These are phyloP conservation scores for Lipomyces chichibuensis DNA, from an alignment of 805 yeast genomes.

Conservation along the genomic window DNA sequence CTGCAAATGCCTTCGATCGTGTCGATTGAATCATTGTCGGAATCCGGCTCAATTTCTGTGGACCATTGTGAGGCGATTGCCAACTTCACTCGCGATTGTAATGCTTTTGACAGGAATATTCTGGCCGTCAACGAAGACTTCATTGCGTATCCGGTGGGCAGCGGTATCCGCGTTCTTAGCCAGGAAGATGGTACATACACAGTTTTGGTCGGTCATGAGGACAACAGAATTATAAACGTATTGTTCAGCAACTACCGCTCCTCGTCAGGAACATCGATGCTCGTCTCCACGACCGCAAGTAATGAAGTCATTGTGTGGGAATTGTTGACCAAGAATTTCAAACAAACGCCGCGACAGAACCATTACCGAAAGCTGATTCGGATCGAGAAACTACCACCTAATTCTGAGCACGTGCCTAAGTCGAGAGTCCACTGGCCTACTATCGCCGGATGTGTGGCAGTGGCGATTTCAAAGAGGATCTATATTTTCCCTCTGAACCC, in stretches of 20 bases:
- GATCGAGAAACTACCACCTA: slow-evolving; percentile 32
- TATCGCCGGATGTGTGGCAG: slow-evolving; percentile 24
- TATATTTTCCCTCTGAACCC: slow-evolving; percentile 23
- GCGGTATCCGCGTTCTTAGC: slow-evolving; percentile 31
- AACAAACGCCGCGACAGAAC: slow-evolving; percentile 16
- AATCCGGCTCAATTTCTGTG: slow-evolving; percentile 14
- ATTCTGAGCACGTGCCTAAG: slow-evolving; percentile 34
- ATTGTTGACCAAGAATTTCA: slow-evolving; percentile 25
- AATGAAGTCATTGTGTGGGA: slow-evolving; percentile 36
- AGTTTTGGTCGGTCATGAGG: slow-evolving; percentile 29
- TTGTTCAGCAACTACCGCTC: slow-evolving; percentile 21
- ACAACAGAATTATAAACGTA: slow-evolving; percentile 23
- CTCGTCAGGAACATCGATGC: slow-evolving; percentile 20
- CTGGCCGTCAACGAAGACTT: slow-evolving; percentile 27
- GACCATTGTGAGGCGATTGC: slow-evolving; percentile 31
- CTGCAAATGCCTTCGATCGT: slow-evolving; percentile 8
- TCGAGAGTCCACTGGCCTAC: slow-evolving; percentile 30
- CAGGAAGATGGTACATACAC: slow-evolving; percentile 29
- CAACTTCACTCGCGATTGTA: slow-evolving; percentile 19
- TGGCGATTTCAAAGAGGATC: slow-evolving; percentile 26
- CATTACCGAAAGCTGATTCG: slow-evolving; percentile 33
- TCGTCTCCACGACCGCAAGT: slow-evolving; percentile 31
- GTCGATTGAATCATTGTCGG: slow-evolving; percentile 15
- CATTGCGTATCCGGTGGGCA: slow-evolving; percentile 29
- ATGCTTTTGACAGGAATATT: slow-evolving; percentile 19